Conservation (phyloP, 2,329 filamentous ascomycete species). For the Mycosphaerella arachidis region DNA sequence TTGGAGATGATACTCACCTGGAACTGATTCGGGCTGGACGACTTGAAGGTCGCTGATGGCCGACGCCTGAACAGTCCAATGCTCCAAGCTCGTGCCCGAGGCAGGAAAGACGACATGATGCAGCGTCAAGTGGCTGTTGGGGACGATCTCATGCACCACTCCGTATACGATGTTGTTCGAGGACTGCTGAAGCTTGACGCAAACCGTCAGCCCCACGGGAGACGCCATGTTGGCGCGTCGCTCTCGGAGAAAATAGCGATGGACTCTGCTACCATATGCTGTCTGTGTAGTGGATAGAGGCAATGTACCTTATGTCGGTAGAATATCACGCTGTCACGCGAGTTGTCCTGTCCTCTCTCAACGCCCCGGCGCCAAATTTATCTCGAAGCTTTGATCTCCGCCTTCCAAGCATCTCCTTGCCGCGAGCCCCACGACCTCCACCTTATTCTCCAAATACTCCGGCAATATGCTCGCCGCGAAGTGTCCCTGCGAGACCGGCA, state of each 20-base stretch:
- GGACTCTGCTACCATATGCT: background rate
- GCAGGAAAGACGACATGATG: conserved; percentile 58
- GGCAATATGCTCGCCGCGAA: background rate
- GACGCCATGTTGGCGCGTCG: conserved; percentile 12
- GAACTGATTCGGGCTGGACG: conserved; percentile 19
- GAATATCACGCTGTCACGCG: too few species aligned
- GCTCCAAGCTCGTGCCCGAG: conserved; percentile 49
- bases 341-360: too few species aligned
- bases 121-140: conserved; percentile 65
- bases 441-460: background rate
- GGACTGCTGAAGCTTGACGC: conserved; percentile 65
- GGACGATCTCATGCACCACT: conserved; percentile 61
- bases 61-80: conserved; percentile 54
- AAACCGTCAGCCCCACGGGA: conserved; percentile 61
- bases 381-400: too few species aligned
- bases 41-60: conserved; percentile 58
- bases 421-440: too few species aligned
- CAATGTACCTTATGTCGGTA: too few species aligned
- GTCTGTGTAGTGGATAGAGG: background rate
- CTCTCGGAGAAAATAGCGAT: background rate
- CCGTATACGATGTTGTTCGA: conserved; percentile 63
- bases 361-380: too few species aligned
- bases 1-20: background rate
- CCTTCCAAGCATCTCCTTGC: too few species aligned
- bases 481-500: background rate